These are phyloP conservation scores for Plantago coronopus DNA, from an alignment of 305 asterid species.

Conservation along the genomic window DNA sequence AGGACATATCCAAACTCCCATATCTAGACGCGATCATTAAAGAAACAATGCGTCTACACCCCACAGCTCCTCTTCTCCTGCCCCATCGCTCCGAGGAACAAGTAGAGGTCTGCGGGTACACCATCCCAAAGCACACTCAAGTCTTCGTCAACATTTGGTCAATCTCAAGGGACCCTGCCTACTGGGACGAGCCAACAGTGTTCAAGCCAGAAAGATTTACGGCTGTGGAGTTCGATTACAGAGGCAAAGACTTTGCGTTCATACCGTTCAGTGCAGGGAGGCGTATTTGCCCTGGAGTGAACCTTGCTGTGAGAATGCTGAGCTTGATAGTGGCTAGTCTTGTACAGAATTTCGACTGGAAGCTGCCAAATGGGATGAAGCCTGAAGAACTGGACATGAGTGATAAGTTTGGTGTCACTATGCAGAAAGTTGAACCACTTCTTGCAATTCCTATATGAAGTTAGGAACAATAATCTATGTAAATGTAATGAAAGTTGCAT, in stretches of 20 bases:
- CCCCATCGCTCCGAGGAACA: constrained; percentile 23
- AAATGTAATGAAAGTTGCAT: too few relatives aligned
- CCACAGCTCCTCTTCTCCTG: constrained; percentile 21
- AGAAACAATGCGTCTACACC: constrained; percentile 30
- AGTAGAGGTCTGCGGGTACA: constrained; percentile 15
- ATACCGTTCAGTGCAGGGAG: constrained; percentile 29
- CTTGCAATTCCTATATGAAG: constrained; percentile 16
- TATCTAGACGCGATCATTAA: constrained; percentile 22
- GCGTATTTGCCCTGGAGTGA: constrained; percentile 23
- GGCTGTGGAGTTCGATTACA: constrained; percentile 13
- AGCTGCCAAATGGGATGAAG: constrained; percentile 22
- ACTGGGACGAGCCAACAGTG: constrained; percentile 21
- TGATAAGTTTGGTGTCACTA: constrained; percentile 1
- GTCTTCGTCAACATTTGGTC: constrained; percentile 22
- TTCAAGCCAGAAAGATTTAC: constrained; percentile 28
- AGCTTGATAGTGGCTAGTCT: constrained; percentile 20
- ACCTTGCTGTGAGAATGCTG: constrained; percentile 13
- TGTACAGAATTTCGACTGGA: constrained; percentile 26
- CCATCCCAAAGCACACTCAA: constrained; percentile 26
- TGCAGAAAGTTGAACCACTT: constrained; percentile 21
- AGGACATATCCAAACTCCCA: constrained; percentile 14
- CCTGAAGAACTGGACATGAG: constrained; percentile 23
- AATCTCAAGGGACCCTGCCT: constrained; percentile 17
- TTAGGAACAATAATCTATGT: too few relatives aligned
- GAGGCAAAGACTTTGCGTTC: constrained; percentile 16